Base-by-base conservation (phyloP, 345 rosid species). In the Punica granatum region DNA sequence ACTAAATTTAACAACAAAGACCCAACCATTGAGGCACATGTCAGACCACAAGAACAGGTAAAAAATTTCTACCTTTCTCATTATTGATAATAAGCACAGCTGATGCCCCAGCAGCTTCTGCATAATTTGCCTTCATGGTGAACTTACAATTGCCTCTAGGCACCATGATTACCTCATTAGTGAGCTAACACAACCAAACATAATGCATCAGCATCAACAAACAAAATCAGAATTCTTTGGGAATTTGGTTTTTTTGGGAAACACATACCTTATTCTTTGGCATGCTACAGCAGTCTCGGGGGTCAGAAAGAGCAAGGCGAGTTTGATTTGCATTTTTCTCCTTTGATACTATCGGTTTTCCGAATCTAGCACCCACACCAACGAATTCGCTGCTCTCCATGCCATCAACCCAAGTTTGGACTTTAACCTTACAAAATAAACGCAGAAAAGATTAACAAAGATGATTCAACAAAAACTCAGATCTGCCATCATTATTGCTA, bases 291-390 rank as follows among this genome's bases (percentile, higher is more conserved):
- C 85, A 90, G 82, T 95, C 92, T 21, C 82, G 92, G 70, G 98
- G 99, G 62, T 92, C 82, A 31, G 99, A 86, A 66, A 84, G 86
- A 67, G 80, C 76, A 78, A 95, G 90, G 63, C 43, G 92, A 53
- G 77, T 79, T 65, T 76, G 93, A 72, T 92, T 78, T 14, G 99
- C 98, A 66, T 89, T 88, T 81, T 92, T 95, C 88, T 92, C 99
- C 86, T 91, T 90, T 1, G 98, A 85, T 41, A 85, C 96, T 65
- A 95, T 92, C 25, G 84, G 67, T 43, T 76, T 78, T 65, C 99
- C 99, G 48, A 95, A 95, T 79, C 99, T 83, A 64, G 99, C 98
- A 42, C 98, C 98, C 5, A 95, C 97, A 1, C 99, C 99, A 18
- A 95, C 99, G 76, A 85, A 95, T 80, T 95, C 99, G 26, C 72